Evolutionary conservation across 768 basidiomycete genomes (phyloP), one percentile per base, ranked within the genome.

Genomic region (Agaricus bisporus): DNA sequence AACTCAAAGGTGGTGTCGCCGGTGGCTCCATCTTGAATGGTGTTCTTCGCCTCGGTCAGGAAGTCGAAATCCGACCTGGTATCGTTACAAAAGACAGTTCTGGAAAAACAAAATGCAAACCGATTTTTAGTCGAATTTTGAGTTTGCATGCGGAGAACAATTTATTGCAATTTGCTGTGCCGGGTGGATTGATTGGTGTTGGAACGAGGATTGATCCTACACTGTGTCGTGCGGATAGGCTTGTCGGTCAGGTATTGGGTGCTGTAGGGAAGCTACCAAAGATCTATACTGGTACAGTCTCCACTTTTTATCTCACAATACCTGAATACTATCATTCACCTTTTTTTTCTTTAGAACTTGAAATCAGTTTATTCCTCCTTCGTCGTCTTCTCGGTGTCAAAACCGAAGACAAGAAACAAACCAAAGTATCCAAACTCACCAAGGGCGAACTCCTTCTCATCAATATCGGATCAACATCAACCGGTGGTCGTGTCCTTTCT

Each of bases 331-430:
- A 25, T 32, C 3, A 9, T 15, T 63, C 32, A 60, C 14, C 12
- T 29, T 9, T 26, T 32, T 9, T 7, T 18, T 15, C 9, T 43
- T 3, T 55, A 91, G 93, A 95, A 69, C 77, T 95, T 51, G 92
- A 95, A 69, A 93, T 95, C 66, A 89, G 83, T 61, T 76, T 95
- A 61, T 99, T 98, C 86, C 75, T 98, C 29, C 86, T 99, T 32
- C 90, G 97, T 56, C 85, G 97, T 56, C 73, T 98, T 50, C 82
- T 98, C n/a, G 95, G 97, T 66, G 97, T 99, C 58, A 94, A 95
- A 70, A 93, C 94, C 20, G 95, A 98, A 70, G 97, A 98, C 74
- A 97, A 95, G 76, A 99, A 98, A 69, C 91, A 95, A 68, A 97
- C 97, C 18, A 99, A 94, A 70, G 91, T 92, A 20, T 77, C 90